Percentiles rank a stretch among this genome's conserved stretches.
Evolutionary conservation across 257 asterid genomes (phyloP).

Genomic region (Datura wrightii): DNA sequence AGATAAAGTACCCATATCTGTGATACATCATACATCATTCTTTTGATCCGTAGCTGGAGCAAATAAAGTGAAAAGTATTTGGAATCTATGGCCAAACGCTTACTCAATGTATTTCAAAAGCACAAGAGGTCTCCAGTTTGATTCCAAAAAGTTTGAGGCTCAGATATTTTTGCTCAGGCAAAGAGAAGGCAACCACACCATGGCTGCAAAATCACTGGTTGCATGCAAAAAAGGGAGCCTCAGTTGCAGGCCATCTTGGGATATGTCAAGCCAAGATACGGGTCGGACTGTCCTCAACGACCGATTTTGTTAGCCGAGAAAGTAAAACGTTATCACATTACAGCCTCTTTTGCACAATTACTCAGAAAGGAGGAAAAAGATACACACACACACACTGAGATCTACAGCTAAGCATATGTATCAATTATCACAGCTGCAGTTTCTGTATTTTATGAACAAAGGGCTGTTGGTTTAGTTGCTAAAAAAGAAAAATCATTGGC

Average conservation of each 20-base stretch:
- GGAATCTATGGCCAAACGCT: neutral
- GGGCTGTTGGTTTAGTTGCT: constrained; percentile 21
- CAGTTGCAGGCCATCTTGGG: neutral
- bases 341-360: neutral
- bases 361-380: neutral
- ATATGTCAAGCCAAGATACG: neutral
- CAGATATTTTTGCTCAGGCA: neutral
- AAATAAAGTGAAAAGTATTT: too few relatives aligned
- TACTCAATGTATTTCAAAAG: neutral
- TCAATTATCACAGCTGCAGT: too few relatives aligned
- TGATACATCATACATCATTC: neutral
- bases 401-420: neutral
- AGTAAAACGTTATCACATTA: neutral
- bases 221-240: constrained; percentile 15
- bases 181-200: constrained; percentile 1
- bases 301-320: neutral
- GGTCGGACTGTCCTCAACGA: neutral
- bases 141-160: neutral
- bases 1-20: neutral
- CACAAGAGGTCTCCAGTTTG: neutral
- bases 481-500: constrained; percentile 14
- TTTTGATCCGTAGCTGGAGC: neutral
- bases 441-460: neutral
- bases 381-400: neutral
- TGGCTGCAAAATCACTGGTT: constrained; percentile 37